phyloP scores from a whole-genome alignment of 2,329 filamentous ascomycete genomes.

The Bipolaris oryzae region DNA sequence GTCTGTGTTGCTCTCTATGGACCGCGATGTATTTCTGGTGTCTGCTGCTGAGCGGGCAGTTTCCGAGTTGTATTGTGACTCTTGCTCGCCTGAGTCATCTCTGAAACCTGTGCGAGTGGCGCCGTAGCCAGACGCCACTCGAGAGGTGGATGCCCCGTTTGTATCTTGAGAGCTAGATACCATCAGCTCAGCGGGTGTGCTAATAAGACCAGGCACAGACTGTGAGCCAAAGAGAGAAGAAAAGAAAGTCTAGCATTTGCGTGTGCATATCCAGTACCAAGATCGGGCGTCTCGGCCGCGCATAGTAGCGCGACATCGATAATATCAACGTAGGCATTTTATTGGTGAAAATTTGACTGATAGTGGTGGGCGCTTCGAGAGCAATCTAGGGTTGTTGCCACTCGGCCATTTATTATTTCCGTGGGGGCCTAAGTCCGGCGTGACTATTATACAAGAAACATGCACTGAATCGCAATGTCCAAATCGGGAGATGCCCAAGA shows the following conservation, averaged over 20 bases:
- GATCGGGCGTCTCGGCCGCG: slow-evolving; percentile 1
- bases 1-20: background rate
- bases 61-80: background rate
- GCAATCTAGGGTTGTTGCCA: slow-evolving; percentile 5
- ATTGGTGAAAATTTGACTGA: slow-evolving; percentile 6
- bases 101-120: background rate
- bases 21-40: background rate
- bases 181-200: background rate
- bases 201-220: background rate
- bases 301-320: background rate
- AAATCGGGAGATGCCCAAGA: no score
- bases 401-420: slow-evolving; percentile 3
- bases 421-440: background rate
- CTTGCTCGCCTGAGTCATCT: background rate
- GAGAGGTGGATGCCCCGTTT: background rate
- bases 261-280: background rate
- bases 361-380: slow-evolving; percentile 3
- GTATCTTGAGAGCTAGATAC: background rate
- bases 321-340: background rate
- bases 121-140: background rate
- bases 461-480: no score
- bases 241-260: background rate
- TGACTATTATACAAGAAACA: background rate
- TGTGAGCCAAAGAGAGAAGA: background rate
- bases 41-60: background rate